Percentiles rank a stretch among this genome's conserved stretches.
These are phyloP conservation scores for Polysphondylium violaceum DNA, from an alignment of 78 protist genomes.

Conservation along the genomic window DNA sequence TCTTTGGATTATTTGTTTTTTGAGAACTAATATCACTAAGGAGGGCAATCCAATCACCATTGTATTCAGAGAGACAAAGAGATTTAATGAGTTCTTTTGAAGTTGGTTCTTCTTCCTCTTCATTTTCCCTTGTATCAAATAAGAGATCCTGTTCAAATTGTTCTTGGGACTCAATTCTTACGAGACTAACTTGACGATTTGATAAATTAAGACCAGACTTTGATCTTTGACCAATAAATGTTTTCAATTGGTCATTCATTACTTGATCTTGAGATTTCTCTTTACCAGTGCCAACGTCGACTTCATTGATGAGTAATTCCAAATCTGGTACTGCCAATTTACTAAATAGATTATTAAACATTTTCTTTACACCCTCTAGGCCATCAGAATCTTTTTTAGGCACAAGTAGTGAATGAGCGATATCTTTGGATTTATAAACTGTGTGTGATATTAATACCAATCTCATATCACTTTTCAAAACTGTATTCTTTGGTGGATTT, in stretches of 20 bases:
- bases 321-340: slow-evolving; percentile 51
- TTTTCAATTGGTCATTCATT: slow-evolving; percentile 51
- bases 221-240: slow-evolving; percentile 44
- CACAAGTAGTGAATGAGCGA: no score
- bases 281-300: neutral
- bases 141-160: slow-evolving; percentile 9
- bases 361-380: neutral
- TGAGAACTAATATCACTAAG: slow-evolving; percentile 35
- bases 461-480: slow-evolving; percentile 20
- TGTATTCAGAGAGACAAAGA: slow-evolving; percentile 47
- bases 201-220: neutral
- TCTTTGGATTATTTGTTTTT: slow-evolving; percentile 61
- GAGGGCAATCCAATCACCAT: slow-evolving; percentile 73
- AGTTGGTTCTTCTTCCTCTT: slow-evolving; percentile 43
- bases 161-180: slow-evolving; percentile 12
- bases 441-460: slow-evolving; percentile 70
- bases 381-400: neutral
- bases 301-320: slow-evolving; percentile 36
- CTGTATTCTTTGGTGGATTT: slow-evolving; percentile 37
- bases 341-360: slow-evolving; percentile 16
- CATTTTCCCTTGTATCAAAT: slow-evolving; percentile 24
- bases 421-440: slow-evolving; percentile 2
- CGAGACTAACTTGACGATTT: neutral
- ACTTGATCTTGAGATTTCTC: slow-evolving; percentile 31
- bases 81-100: slow-evolving; percentile 45